A percentile compares a stretch with the other conserved stretches of the same genome.
These are phyloP conservation scores for Pseudoneurospora amorphoporcata DNA, from an alignment of 495 filamentous ascomycete species.

Conservation along the genomic window DNA sequence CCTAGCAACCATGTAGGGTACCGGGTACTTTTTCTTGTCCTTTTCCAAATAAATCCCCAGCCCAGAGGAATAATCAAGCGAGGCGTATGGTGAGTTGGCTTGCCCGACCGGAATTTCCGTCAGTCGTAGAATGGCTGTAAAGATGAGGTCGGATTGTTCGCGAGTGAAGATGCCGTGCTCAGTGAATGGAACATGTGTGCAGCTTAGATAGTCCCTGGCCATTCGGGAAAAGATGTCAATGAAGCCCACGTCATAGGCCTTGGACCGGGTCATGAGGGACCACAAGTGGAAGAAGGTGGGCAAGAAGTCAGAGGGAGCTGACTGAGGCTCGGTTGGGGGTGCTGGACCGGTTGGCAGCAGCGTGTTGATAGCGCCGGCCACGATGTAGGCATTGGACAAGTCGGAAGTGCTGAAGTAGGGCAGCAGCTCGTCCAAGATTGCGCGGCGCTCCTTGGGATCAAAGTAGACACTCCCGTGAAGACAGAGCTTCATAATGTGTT, in stretches of 20 bases:
- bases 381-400: constrained; percentile 78
- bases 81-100: constrained; percentile 83
- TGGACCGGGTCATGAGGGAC: constrained; percentile 86
- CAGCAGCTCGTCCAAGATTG: constrained; percentile 86
- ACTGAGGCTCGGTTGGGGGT: constrained; percentile 56
- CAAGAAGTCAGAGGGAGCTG: constrained; percentile 70
- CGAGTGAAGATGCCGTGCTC: constrained; percentile 85
- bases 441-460: constrained; percentile 73
- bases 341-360: constrained; percentile 78
- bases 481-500: constrained; percentile 69
- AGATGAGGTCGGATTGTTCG: constrained; percentile 86
- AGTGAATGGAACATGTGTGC: constrained; percentile 67
- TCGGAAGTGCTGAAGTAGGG: constrained; percentile 95
- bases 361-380: constrained; percentile 73
- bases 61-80: constrained; percentile 74
- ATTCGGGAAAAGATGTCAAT: constrained; percentile 83
- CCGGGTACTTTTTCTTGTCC: constrained; percentile 84
- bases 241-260: constrained; percentile 74
- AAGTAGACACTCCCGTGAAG: constrained; percentile 86
- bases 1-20: constrained; percentile 83
- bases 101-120: constrained; percentile 96
- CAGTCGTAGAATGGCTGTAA: constrained; percentile 80
- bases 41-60: constrained; percentile 77
- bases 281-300: constrained; percentile 93
- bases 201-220: constrained; percentile 68